phyloP scores from a whole-genome alignment of 2,329 filamentous ascomycete genomes.

The Pseudocercospora vitis region DNA sequence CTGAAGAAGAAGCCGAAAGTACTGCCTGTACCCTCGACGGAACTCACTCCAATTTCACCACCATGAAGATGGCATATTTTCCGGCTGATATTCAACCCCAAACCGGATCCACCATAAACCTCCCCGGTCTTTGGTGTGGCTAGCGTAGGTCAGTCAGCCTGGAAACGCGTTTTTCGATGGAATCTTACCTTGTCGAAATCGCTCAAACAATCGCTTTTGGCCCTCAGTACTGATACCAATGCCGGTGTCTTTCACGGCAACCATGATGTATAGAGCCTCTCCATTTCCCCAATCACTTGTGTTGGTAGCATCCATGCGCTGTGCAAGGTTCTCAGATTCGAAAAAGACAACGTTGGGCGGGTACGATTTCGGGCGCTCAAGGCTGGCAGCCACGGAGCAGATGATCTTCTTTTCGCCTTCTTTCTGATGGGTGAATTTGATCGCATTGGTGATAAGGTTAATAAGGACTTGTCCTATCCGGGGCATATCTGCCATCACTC shows the following conservation, averaged over 20 bases:
- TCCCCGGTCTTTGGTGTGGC: constrained; percentile 37
- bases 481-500: constrained; percentile 34
- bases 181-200: constrained; percentile 39
- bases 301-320: constrained; percentile 45
- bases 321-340: constrained; percentile 37
- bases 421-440: constrained; percentile 37
- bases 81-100: constrained; percentile 49
- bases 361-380: constrained; percentile 42
- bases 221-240: constrained; percentile 45
- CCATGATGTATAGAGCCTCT: constrained; percentile 44
- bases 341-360: constrained; percentile 50
- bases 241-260: constrained; percentile 46
- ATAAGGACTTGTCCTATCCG: constrained; percentile 36
- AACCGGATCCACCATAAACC: constrained; percentile 47
- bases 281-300: constrained; percentile 45
- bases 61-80: constrained; percentile 47
- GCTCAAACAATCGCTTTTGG: constrained; percentile 45
- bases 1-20: constrained; percentile 50
- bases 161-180: not conserved
- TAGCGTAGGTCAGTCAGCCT: not conserved
- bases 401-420: constrained; percentile 29
- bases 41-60: constrained; percentile 49
- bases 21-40: constrained; percentile 38
- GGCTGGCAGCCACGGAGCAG: constrained; percentile 30
- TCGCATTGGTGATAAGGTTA: constrained; percentile 35